A percentile compares a stretch with the other conserved stretches of the same genome.
These are phyloP conservation scores for Gnaphalium uliginosum DNA, from an alignment of 129 eudicot species.

Conservation along the genomic window DNA sequence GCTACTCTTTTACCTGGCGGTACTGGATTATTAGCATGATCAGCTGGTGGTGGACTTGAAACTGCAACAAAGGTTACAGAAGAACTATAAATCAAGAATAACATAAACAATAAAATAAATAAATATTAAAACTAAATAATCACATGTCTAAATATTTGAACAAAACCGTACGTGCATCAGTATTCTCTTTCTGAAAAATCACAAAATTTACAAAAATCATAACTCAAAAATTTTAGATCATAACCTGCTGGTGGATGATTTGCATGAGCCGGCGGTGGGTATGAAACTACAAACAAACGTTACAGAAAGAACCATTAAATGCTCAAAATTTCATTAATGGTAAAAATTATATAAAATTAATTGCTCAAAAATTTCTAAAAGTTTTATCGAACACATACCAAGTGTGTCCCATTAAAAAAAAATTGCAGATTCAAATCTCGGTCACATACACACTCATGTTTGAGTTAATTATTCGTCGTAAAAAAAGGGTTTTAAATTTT, in stretches of 20 bases:
- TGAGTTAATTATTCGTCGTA: neutral
- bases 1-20: neutral
- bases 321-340: neutral
- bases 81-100: too few relatives aligned
- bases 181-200: neutral
- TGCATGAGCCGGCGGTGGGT: conserved; percentile 27
- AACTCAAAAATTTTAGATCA: neutral
- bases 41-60: conserved; percentile 15
- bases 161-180: neutral
- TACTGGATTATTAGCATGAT: neutral
- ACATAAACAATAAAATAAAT: too few relatives aligned
- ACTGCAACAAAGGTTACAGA: conserved; percentile 7
- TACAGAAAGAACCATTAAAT: neutral
- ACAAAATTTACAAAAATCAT: neutral
- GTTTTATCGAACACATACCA: too few relatives aligned
- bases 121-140: too few relatives aligned
- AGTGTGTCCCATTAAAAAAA: too few relatives aligned
- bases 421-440: neutral
- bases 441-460: neutral
- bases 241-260: conserved; percentile 13
- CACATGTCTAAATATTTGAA: too few relatives aligned
- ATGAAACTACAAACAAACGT: conserved; percentile 10
- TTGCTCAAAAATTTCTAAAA: neutral
- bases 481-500: neutral
- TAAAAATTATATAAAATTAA: too few relatives aligned